Conservation (phyloP, 78 protist genomes). For the Diacronema lutheri region DNA sequence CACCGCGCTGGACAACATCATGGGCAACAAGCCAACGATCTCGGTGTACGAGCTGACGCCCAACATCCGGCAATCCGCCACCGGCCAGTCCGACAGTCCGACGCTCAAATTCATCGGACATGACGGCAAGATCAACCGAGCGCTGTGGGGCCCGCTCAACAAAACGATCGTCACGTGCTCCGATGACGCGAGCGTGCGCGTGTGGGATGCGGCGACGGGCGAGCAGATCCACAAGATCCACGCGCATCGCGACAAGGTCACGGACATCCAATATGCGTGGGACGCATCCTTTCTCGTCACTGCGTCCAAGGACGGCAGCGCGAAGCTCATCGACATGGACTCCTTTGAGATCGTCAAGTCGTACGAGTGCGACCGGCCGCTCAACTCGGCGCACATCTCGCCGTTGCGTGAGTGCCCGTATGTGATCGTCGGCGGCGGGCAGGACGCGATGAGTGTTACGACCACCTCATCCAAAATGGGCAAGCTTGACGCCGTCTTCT, state of each 20-base stretch:
- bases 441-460: conserved; percentile 83
- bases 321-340: conserved; percentile 67
- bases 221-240: neutral
- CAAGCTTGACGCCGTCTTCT: conserved; percentile 79
- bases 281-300: conserved; percentile 40
- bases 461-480: conserved; percentile 54
- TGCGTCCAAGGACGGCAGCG: neutral
- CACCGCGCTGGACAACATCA: conserved; percentile 49
- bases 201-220: conserved; percentile 29
- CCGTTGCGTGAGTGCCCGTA: conserved; percentile 52
- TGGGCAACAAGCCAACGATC: conserved; percentile 61
- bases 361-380: conserved; percentile 74
- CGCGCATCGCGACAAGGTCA: conserved; percentile 44
- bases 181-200: conserved; percentile 49
- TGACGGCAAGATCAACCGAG: conserved; percentile 24
- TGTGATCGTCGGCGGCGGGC: conserved; percentile 89
- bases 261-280: conserved; percentile 68
- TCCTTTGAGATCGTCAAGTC: conserved; percentile 60
- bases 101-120: neutral
- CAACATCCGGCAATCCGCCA: neutral
- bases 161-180: conserved; percentile 21
- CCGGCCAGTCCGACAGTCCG: neutral
- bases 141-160: conserved; percentile 65
- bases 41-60: neutral
- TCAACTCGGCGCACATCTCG: conserved; percentile 84